Conservation (phyloP, 2,329 filamentous ascomycete genomes). For the Dothistroma pini region DNA sequence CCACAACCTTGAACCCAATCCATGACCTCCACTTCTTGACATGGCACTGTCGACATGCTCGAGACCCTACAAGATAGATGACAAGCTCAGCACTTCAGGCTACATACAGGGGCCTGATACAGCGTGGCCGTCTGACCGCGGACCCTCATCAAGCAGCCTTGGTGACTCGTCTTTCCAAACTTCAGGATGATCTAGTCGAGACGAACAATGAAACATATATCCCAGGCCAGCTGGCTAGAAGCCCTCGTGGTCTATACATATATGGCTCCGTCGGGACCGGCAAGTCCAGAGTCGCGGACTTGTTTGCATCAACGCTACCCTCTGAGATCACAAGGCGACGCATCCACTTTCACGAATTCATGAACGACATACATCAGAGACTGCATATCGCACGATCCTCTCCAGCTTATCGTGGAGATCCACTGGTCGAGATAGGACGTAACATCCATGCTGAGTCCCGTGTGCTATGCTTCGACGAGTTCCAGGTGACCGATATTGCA, state of each 20-base stretch:
- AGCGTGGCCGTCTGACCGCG: slow-evolving; percentile 17
- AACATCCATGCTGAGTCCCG: slow-evolving; percentile 68
- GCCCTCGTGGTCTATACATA: slow-evolving; percentile 58
- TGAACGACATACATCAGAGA: slow-evolving; percentile 68
- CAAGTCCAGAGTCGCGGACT: slow-evolving; percentile 72
- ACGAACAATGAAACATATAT: slow-evolving; percentile 5
- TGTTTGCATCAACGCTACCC: slow-evolving; percentile 68
- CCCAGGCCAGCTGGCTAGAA: background rate
- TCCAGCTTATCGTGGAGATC: slow-evolving; percentile 54
- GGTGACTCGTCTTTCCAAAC: slow-evolving; percentile 21
- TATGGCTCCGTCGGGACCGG: slow-evolving; percentile 76
- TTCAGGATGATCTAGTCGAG: slow-evolving; percentile 23
- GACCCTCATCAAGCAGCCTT: slow-evolving; percentile 24
- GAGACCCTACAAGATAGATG: slow-evolving; percentile 6
- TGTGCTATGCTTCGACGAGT: slow-evolving; percentile 75
- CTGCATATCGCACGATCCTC: slow-evolving; percentile 22
- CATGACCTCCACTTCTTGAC: background rate
- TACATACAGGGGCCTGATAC: slow-evolving; percentile 24
- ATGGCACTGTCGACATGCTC: background rate
- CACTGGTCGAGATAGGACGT: slow-evolving; percentile 64
- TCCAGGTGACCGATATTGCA: slow-evolving; percentile 74
- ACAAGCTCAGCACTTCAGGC: slow-evolving; percentile 21
- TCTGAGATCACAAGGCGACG: slow-evolving; percentile 40
- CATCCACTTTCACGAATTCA: slow-evolving; percentile 80
- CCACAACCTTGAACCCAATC: background rate